phyloP scores from a whole-genome alignment of 108 stramenopile species.

The Pseudonitzschia multistriata region DNA sequence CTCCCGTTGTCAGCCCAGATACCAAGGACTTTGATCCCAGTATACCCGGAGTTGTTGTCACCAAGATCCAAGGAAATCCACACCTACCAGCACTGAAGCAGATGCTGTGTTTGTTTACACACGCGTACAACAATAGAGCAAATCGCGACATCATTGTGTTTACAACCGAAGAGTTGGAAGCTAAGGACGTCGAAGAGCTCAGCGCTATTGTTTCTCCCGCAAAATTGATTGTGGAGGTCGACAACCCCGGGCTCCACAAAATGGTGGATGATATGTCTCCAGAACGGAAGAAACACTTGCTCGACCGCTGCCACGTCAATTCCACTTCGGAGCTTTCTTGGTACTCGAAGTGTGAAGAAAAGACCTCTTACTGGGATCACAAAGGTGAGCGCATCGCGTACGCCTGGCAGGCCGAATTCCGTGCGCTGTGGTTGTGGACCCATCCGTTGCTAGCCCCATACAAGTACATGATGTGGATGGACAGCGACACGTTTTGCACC shows the following conservation, averaged over 20 bases:
- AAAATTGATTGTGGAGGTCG: conserved; percentile 41
- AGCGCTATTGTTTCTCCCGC: conserved; percentile 32
- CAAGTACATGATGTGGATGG: conserved; percentile 41
- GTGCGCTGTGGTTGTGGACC: conserved; percentile 44
- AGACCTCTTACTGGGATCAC: neutral
- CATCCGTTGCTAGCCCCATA: conserved; percentile 36
- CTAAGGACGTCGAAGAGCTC: conserved; percentile 12
- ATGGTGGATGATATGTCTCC: conserved; percentile 22
- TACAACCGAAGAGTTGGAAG: conserved; percentile 20
- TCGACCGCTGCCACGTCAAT: conserved; percentile 32
- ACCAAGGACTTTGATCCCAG: conserved; percentile 1
- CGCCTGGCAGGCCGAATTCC: conserved; percentile 53
- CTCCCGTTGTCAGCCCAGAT: conserved; percentile 2
- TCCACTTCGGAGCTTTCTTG: conserved; percentile 19
- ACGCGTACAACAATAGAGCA: conserved; percentile 42
- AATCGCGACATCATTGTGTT: conserved; percentile 50
- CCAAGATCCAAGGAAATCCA: conserved; percentile 42
- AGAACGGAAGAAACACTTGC: conserved; percentile 7
- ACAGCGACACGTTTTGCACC: conserved; percentile 39
- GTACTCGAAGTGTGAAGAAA: conserved; percentile 29
- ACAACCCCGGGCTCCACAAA: conserved; percentile 36
- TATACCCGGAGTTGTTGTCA: conserved; percentile 35
- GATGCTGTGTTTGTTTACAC: conserved; percentile 39
- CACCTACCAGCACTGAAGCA: conserved; percentile 18
- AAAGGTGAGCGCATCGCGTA: conserved; percentile 25